Conservation (phyloP, 2,329 filamentous ascomycete species). For the Aspergillus vadensis region DNA sequence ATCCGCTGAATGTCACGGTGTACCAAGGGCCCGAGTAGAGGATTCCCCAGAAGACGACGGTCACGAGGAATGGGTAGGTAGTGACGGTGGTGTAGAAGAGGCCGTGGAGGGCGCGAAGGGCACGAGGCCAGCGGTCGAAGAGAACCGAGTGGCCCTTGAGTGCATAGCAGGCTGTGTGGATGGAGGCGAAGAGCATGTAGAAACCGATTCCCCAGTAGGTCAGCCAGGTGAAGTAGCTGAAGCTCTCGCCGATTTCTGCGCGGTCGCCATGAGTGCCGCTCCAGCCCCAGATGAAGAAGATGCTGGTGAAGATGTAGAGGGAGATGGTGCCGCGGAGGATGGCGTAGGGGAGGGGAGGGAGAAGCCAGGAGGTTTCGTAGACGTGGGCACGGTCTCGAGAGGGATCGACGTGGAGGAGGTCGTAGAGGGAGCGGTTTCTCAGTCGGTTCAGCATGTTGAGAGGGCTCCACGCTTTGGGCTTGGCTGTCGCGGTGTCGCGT, state of each 20-base stretch:
- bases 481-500: not conserved
- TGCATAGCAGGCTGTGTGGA: constrained; percentile 71
- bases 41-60: constrained; percentile 69
- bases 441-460: constrained; percentile 20
- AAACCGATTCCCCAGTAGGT: constrained; percentile 82
- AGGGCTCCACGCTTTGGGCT: too few relatives aligned
- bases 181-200: constrained; percentile 69
- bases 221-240: constrained; percentile 81
- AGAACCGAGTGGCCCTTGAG: constrained; percentile 54
- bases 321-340: constrained; percentile 51
- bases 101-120: constrained; percentile 65
- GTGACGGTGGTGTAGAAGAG: constrained; percentile 65
- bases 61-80: constrained; percentile 68
- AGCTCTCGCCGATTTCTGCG: constrained; percentile 55
- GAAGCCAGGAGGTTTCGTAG: constrained; percentile 78
- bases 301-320: constrained; percentile 67
- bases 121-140: constrained; percentile 61
- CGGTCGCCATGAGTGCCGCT: constrained; percentile 58
- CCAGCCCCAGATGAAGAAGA: constrained; percentile 70
- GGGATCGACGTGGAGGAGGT: constrained; percentile 39
- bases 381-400: constrained; percentile 56
- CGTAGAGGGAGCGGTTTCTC: constrained; percentile 13
- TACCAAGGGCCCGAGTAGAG: constrained; percentile 60
- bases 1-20: constrained; percentile 54
- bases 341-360: constrained; percentile 67